Conservation (phyloP, 1,139 yeast species). For the Spathaspora jeffriesii region DNA sequence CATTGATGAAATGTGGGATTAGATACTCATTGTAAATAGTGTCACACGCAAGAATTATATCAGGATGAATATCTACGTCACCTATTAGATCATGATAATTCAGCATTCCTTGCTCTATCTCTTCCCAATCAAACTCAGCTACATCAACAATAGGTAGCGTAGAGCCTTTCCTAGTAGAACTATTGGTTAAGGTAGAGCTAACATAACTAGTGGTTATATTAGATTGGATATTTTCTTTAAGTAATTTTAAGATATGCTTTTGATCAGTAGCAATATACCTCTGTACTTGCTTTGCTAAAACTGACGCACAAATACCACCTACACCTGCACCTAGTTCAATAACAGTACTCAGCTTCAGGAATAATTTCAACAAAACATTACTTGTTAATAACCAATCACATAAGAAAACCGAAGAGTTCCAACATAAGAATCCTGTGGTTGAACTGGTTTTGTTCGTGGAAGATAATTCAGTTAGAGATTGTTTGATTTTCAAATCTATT, state of each 20-base stretch:
- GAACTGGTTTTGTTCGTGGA: constrained; percentile 46
- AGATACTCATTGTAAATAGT: constrained; percentile 69
- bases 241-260: constrained; percentile 51
- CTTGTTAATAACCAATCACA: constrained; percentile 48
- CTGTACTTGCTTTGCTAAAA: constrained; percentile 36
- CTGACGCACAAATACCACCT: constrained; percentile 54
- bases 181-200: constrained; percentile 3
- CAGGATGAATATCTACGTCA: constrained; percentile 22
- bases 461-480: constrained; percentile 42
- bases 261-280: constrained; percentile 66
- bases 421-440: constrained; percentile 72
- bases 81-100: constrained; percentile 16
- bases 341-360: constrained; percentile 23
- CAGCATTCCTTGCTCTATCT: constrained; percentile 31
- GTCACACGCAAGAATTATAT: constrained; percentile 64
- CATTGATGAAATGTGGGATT: constrained; percentile 49
- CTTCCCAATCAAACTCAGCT: constrained; percentile 69
- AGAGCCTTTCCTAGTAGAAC: background rate
- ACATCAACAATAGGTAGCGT: constrained; percentile 30
- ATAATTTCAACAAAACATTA: constrained; percentile 15
- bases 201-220: constrained; percentile 24
- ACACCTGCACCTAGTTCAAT: constrained; percentile 68
- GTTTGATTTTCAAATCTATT: constrained; percentile 34
- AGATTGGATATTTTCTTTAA: constrained; percentile 42
- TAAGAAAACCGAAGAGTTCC: constrained; percentile 56